Percentiles rank a stretch among this genome's conserved stretches.
These are phyloP conservation scores for Macrolepiota dolichaula DNA, from an alignment of 768 basidiomycete species.

Conservation along the genomic window DNA sequence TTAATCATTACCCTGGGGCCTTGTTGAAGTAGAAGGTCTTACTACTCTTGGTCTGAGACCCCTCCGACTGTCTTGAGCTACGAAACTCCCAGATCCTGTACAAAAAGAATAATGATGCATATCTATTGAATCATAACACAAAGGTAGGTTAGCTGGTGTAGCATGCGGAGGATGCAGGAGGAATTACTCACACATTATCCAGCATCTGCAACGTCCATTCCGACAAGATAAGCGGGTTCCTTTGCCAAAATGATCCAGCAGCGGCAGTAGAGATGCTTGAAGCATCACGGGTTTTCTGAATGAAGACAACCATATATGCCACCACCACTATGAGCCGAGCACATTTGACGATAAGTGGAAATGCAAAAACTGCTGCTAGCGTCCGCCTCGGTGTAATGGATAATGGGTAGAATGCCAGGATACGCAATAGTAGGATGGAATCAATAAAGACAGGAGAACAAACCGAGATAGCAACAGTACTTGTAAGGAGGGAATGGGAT, in stretches of 20 bases:
- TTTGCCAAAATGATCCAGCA: not conserved
- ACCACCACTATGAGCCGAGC: not conserved
- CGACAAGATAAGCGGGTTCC: not conserved
- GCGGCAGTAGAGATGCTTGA: not conserved
- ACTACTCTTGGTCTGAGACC: not conserved
- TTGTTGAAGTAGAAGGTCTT: not conserved
- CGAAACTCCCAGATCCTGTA: not conserved
- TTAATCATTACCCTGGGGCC: not conserved
- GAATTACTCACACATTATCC: not conserved
- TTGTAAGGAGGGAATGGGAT: not conserved
- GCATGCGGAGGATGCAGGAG: not conserved
- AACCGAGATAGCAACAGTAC: not conserved
- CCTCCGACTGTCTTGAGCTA: not conserved
- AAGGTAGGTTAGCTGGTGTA: not conserved
- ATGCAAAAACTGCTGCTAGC: not conserved
- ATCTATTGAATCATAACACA: no score
- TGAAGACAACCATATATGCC: not conserved
- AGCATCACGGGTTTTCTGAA: not conserved
- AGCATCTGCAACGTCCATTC: not conserved
- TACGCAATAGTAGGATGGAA: not conserved
- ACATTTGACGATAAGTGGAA: not conserved
- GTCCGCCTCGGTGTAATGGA: not conserved
- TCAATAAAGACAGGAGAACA: not conserved
- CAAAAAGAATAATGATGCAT: not conserved
- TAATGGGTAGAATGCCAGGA: not conserved